Base-by-base conservation (phyloP, 2,329 filamentous ascomycete species). In the Aspergillus novoparasiticus region DNA sequence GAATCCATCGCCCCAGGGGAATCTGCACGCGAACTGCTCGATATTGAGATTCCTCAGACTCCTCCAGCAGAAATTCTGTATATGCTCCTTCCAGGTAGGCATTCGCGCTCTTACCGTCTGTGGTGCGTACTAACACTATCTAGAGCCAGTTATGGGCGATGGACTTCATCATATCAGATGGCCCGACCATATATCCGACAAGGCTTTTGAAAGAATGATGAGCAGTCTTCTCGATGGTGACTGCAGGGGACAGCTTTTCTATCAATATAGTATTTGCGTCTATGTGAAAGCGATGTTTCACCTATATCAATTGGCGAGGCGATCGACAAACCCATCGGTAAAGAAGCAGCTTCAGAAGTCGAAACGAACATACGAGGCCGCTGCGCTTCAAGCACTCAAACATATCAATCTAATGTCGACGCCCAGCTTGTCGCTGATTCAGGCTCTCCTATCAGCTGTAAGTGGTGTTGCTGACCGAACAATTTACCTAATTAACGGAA, bases 111-210 rank as follows among this genome's bases (percentile, higher is more conserved):
- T 12, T 5, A 10, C 19, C 8, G 4, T 21, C 23, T 54, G 16
- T 48, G 11, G 2, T 19, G n/a, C 21, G 19, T 58, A 28, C 58
- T 65, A 41, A 62, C 23, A 6, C 3, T 21, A 56, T 32, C 9
- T 30, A 63, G 58, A 45, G 32, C 55, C 61, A 10, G 28, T 39
- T 43, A 26, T 55, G 14, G n/a, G 57, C n/a, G 10, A 34, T 36
- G 39, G 28, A 11, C 32, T 41, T 2, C 32, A 50, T 1, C 48
- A 45, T 19, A 34, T 69, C 28, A 59, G 69, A 58, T 73, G 72
- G 71, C 71, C 72, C 1, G 69, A 73, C 55, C 72, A 73, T 61
- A 71, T 74, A 32, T 70, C 71, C 0, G 58, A 67, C 30, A 67
- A 62, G 21, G 62, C 69, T 2, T 58, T 68, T 6, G 66, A 68